A percentile compares a stretch with the other conserved stretches of the same genome.
These are phyloP conservation scores for Candida sanyaensis DNA, from an alignment of 1,139 yeast genomes.

Conservation along the genomic window DNA sequence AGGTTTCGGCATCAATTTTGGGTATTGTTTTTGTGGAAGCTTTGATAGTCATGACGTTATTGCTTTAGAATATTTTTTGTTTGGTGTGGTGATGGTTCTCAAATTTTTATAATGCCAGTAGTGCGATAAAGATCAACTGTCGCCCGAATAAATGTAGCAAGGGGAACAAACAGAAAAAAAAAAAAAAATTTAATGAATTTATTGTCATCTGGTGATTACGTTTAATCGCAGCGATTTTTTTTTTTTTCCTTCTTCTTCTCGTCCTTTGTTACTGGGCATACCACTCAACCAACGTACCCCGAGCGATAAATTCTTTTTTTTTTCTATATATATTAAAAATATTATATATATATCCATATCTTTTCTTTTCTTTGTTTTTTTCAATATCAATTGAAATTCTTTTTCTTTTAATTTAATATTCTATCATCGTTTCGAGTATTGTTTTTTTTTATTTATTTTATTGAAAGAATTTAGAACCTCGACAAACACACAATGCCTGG, in stretches of 20 bases:
- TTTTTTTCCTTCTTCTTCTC: not conserved
- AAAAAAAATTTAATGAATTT: too few species aligned
- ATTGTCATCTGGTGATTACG: conserved; percentile 6
- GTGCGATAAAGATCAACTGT: conserved; percentile 1
- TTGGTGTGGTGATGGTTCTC: not conserved
- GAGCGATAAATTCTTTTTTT: not conserved
- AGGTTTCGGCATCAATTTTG: conserved; percentile 5
- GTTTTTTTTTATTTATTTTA: too few species aligned
- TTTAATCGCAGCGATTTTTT: not conserved
- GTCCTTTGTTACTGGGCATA: too few species aligned
- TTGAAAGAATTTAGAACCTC: too few species aligned
- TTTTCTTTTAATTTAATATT: too few species aligned
- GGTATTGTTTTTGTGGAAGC: conserved; percentile 7
- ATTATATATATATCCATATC: not conserved
- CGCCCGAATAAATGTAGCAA: not conserved
- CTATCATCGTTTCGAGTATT: too few species aligned
- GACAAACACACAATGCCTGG: conserved; percentile 8
- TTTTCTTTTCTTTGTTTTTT: too few species aligned
- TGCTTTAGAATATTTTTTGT: not conserved
- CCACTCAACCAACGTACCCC: not conserved
- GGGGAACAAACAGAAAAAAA: not conserved
- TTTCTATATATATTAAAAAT: not conserved
- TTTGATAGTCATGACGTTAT: conserved; percentile 8
- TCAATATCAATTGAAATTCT: too few species aligned
- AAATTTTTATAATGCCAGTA: not conserved